Conservation (phyloP, 352 stramenopile genomes). For the Pythium utonaiense region DNA sequence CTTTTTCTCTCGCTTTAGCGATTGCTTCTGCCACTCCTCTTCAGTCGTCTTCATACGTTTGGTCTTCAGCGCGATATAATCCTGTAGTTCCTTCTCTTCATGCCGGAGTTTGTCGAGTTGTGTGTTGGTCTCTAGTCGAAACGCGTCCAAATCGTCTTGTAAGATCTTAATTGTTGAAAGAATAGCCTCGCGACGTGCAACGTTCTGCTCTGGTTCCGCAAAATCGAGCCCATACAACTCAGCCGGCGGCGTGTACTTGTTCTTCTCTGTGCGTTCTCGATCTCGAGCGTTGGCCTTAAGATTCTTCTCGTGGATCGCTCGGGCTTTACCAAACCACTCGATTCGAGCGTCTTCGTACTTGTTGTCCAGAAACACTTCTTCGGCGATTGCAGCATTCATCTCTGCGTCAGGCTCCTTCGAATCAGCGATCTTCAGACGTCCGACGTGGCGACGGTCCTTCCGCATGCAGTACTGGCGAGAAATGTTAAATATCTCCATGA, state of each 20-base stretch:
- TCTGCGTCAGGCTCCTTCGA: constrained; percentile 15
- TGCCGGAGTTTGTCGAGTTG: constrained; percentile 51
- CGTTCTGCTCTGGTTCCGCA: constrained; percentile 52
- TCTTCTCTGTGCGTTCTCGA: constrained; percentile 27
- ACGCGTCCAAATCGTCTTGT: constrained; percentile 54
- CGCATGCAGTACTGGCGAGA: constrained; percentile 74
- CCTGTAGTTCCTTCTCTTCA: constrained; percentile 64
- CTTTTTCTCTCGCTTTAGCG: constrained; percentile 78
- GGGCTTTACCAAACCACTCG: constrained; percentile 39
- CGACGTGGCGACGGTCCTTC: constrained; percentile 57
- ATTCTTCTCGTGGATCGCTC: constrained; percentile 35
- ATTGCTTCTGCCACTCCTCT: constrained; percentile 82
- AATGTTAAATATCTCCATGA: constrained; percentile 72
- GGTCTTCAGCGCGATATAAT: constrained; percentile 72
- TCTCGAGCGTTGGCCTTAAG: constrained; percentile 29
- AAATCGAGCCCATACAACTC: constrained; percentile 65
- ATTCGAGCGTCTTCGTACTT: constrained; percentile 57
- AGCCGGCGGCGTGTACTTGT: constrained; percentile 35
- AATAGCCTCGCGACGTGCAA: constrained; percentile 58
- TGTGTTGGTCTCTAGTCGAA: constrained; percentile 57
- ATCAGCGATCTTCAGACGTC: constrained; percentile 22
- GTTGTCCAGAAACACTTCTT: constrained; percentile 63
- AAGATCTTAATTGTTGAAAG: constrained; percentile 42
- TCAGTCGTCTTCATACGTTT: constrained; percentile 75
- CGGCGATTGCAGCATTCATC: constrained; percentile 27